Conservation (phyloP, 2,329 filamentous ascomycete genomes). For the Cephalotrichum gorgonifer region DNA sequence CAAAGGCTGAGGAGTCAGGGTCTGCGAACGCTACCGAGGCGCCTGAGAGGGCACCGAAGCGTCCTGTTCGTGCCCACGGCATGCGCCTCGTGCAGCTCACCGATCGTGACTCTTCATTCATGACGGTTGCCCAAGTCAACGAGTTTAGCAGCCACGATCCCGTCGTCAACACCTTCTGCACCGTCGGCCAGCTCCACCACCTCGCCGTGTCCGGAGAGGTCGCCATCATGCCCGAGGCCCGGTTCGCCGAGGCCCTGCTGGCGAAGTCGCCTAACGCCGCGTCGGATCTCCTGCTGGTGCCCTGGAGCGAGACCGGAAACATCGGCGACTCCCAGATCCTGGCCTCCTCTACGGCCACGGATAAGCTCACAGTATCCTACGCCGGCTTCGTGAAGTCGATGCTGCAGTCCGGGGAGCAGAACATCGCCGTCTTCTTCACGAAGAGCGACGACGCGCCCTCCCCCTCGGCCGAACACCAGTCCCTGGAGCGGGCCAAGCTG, state of each 20-base stretch:
- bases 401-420: conserved; percentile 52
- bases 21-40: conserved; percentile 8
- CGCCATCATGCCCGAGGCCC: conserved; percentile 65
- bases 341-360: conserved; percentile 16
- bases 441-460: conserved; percentile 22
- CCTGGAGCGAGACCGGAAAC: conserved; percentile 78
- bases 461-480: background rate
- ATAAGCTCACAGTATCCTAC: conserved; percentile 42
- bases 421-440: conserved; percentile 72
- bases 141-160: conserved; percentile 67
- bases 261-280: conserved; percentile 58
- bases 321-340: conserved; percentile 53
- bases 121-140: conserved; percentile 79
- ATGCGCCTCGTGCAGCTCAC: conserved; percentile 80
- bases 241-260: conserved; percentile 69
- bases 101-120: conserved; percentile 88
- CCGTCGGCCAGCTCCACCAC: conserved; percentile 76
- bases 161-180: conserved; percentile 82
- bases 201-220: conserved; percentile 75
- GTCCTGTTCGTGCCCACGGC: conserved; percentile 65
- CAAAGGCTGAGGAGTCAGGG: conserved; percentile 9
- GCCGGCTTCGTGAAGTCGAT: conserved; percentile 62
- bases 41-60: conserved; percentile 10
- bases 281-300: conserved; percentile 69
- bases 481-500: conserved; percentile 23